These are phyloP conservation scores for Crotalaria pallida DNA, from an alignment of 306 rosid species.

Conservation along the genomic window DNA sequence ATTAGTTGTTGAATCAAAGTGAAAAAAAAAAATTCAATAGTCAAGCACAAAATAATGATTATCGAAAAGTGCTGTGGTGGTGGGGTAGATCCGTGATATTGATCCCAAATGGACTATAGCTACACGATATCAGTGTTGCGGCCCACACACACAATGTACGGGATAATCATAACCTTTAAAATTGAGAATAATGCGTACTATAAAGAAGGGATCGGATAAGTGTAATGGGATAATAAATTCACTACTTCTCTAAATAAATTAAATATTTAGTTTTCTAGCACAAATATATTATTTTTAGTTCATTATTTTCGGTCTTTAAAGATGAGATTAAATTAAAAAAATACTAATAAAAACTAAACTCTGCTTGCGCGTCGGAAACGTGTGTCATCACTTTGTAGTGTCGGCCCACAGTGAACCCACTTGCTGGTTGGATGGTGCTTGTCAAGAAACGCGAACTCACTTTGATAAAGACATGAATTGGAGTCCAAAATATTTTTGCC, in stretches of 20 bases:
- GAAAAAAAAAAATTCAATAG: neutral
- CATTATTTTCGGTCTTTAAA: too few relatives aligned
- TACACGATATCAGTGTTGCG: neutral
- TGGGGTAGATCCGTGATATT: neutral
- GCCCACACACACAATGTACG: neutral
- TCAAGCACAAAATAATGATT: neutral
- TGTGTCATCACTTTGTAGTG: neutral
- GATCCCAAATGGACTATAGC: neutral
- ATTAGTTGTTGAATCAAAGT: neutral
- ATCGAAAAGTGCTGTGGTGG: too few relatives aligned
- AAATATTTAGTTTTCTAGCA: too few relatives aligned
- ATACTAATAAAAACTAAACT: neutral
- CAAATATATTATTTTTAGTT: too few relatives aligned
- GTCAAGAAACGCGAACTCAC: slow-evolving; percentile 2
- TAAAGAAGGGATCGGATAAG: too few relatives aligned
- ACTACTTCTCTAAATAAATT: too few relatives aligned
- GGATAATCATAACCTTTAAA: too few relatives aligned
- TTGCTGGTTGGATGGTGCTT: neutral
- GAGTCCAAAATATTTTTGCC: neutral
- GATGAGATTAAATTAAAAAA: too few relatives aligned
- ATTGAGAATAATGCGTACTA: too few relatives aligned
- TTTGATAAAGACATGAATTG: neutral
- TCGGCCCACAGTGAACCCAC: slow-evolving; percentile 30
- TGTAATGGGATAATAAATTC: too few relatives aligned
- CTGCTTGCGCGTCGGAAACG: slow-evolving; percentile 18